Evolutionary conservation across 2,329 filamentous ascomycete genomes (phyloP), one percentile per base, ranked within the genome.

Genomic region (Fusarium proliferatum): DNA sequence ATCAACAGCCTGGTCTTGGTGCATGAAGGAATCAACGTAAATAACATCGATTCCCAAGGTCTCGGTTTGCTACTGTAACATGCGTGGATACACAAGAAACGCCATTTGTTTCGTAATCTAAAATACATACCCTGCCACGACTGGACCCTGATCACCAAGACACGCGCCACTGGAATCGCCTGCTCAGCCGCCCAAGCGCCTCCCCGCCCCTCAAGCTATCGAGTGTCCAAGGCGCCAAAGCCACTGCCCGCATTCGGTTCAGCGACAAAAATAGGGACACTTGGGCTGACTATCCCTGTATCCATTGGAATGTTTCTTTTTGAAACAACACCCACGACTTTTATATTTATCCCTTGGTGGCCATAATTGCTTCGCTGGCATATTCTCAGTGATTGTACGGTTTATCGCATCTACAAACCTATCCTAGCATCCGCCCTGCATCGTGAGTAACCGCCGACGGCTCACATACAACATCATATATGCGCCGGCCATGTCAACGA

Each of bases 401-500:
- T 38, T 53, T 9, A 26, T 16, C 21, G 4, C 26, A 36, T n/a
- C 26, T 21, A 6, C 38, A 28, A 26, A 4, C 11, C 26, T 49
- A 19, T 34, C 15, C 12, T 34, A 3, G 21, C 26, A 23, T 23
- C 19, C 28, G 13, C 45, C 13, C 11, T 26, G 21, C 33, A n/a
- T 23, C 43, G 30, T 43, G 38, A 30, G 42, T 23, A 15, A 58
- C 34, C 53, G 38, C n/a, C 28, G 33, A 26, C 34, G 23, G 45
- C 52, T 69, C 43, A 65, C 65, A 57, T 43, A 33, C 34, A 43
- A 45, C 33, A 60, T 69, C 42, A 36, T 59, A 38, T 52, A 66
- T 61, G 64, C 61, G 51, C 61, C 61, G 53, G 66, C 60, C 66
- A 77, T 78, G 72, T 73, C 75, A 53, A 65, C 76, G 67, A 80